These are phyloP conservation scores for Komagataella mondaviorum DNA, from an alignment of 805 yeast genomes.

Conservation along the genomic window DNA sequence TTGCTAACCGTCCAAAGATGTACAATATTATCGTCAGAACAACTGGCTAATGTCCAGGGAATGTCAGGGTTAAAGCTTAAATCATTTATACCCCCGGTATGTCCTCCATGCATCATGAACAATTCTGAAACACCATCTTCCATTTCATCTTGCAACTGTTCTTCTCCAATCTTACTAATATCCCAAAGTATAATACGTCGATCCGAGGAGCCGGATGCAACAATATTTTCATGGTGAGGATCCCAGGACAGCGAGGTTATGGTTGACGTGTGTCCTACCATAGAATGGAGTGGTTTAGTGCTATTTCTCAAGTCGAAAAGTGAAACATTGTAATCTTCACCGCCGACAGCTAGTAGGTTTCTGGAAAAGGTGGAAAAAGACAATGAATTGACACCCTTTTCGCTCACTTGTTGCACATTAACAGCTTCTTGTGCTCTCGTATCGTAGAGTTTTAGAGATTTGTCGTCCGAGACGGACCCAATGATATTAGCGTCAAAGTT, in stretches of 20 bases:
- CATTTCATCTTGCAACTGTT: constrained; percentile 75
- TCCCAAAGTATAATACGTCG: constrained; percentile 78
- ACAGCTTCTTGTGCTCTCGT: constrained; percentile 20
- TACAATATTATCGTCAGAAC: constrained; percentile 47
- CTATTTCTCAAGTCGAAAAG: constrained; percentile 47
- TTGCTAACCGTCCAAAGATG: constrained; percentile 40
- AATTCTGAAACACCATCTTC: constrained; percentile 87
- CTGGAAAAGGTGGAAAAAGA: constrained; percentile 51
- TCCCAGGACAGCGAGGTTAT: constrained; percentile 69
- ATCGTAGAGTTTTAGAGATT: constrained; percentile 40
- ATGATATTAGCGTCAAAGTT: constrained; percentile 31
- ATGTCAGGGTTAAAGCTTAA: constrained; percentile 55
- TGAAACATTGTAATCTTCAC: constrained; percentile 51
- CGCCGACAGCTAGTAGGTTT: constrained; percentile 55
- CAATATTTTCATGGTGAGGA: constrained; percentile 61
- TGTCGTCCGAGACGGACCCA: constrained; percentile 70
- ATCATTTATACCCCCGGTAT: constrained; percentile 65
- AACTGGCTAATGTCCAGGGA: constrained; percentile 67
- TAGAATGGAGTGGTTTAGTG: constrained; percentile 38
- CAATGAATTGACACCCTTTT: constrained; percentile 41
- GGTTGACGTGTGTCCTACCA: constrained; percentile 70
- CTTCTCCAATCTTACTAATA: constrained; percentile 64
- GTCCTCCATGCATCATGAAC: constrained; percentile 89
- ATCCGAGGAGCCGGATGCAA: constrained; percentile 70
- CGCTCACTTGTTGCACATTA: constrained; percentile 11